Conservation (phyloP, 495 filamentous ascomycete genomes). For the Cryomyces antarcticus region DNA sequence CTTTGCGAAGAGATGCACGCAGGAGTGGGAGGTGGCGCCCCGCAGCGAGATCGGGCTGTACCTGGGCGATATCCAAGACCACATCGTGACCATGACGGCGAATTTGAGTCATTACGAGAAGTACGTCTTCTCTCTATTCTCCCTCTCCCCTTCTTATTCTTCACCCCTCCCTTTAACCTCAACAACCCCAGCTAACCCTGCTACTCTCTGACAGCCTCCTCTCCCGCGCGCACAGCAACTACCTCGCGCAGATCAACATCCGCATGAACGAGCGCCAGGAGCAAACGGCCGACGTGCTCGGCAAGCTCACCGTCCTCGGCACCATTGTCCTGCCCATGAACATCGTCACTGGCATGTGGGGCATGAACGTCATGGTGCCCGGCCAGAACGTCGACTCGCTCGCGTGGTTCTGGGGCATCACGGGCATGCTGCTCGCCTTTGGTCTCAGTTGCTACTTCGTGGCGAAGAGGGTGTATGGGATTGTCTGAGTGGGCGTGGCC, state of each 20-base stretch:
- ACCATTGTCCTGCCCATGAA: constrained; percentile 98
- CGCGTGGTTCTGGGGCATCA: constrained; percentile 60
- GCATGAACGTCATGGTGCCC: constrained; percentile 85
- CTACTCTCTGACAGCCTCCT: constrained; percentile 50
- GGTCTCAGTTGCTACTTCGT: constrained; percentile 57
- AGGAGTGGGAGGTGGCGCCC: constrained; percentile 93
- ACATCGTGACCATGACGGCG: constrained; percentile 93
- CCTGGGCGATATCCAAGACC: constrained; percentile 93
- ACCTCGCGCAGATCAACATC: constrained; percentile 87
- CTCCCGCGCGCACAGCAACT: constrained; percentile 83
- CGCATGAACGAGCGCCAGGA: constrained; percentile 95
- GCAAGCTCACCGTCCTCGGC: constrained; percentile 85
- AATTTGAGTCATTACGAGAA: constrained; percentile 93
- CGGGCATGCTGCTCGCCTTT: constrained; percentile 54
- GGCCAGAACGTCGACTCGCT: constrained; percentile 34
- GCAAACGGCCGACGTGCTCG: constrained; percentile 81
- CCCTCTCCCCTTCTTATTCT: background rate
- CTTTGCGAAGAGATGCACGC: constrained; percentile 96
- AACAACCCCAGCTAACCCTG: too few species aligned
- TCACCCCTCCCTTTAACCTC: background rate
- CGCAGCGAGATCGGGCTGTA: constrained; percentile 89
- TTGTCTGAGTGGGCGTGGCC: too few species aligned
- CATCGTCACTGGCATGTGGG: constrained; percentile 95
- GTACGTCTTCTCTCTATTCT: constrained; percentile 27
- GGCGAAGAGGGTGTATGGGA: constrained; percentile 60